Percentiles rank a stretch among this genome's conserved stretches.
These are phyloP conservation scores for Tuber indicum DNA, from an alignment of 495 filamentous ascomycete genomes.

Conservation along the genomic window DNA sequence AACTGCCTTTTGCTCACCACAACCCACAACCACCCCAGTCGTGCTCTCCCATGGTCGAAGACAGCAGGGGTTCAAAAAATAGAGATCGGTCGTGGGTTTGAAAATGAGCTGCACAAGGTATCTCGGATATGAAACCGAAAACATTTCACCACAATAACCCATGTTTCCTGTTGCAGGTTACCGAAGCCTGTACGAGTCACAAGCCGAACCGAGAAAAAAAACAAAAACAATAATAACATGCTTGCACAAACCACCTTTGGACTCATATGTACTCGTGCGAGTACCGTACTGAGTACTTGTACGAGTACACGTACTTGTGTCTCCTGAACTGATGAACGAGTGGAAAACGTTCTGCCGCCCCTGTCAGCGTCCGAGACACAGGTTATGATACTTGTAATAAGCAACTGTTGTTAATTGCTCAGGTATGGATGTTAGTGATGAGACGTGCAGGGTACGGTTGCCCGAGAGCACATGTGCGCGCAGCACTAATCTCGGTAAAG, in stretches of 20 bases:
- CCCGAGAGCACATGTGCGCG: too few relatives aligned
- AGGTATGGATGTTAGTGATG: too few relatives aligned
- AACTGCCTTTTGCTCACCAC: not conserved
- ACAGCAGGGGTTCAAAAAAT: slow-evolving; percentile 38
- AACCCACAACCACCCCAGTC: not conserved
- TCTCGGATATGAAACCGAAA: slow-evolving; percentile 38
- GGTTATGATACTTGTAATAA: too few relatives aligned
- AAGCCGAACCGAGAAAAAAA: slow-evolving; percentile 1
- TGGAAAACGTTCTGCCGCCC: too few relatives aligned
- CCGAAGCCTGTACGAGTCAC: not conserved
- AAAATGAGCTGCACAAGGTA: slow-evolving; percentile 36
- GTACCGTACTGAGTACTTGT: too few relatives aligned
- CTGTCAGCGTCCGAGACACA: too few relatives aligned
- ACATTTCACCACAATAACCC: slow-evolving; percentile 9
- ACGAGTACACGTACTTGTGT: not conserved
- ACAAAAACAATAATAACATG: not conserved
- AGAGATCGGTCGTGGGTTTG: slow-evolving; percentile 17
- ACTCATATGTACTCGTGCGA: too few relatives aligned
- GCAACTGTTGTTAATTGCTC: too few relatives aligned
- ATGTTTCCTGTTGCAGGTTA: slow-evolving; percentile 22
- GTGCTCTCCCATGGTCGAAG: slow-evolving; percentile 24
- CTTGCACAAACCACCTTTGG: not conserved
- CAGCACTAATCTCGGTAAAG: too few relatives aligned
- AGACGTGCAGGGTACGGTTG: too few relatives aligned
- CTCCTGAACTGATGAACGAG: not conserved